Evolutionary conservation across 495 filamentous ascomycete genomes (phyloP).

Genomic region (Penicillium samsonianum): DNA sequence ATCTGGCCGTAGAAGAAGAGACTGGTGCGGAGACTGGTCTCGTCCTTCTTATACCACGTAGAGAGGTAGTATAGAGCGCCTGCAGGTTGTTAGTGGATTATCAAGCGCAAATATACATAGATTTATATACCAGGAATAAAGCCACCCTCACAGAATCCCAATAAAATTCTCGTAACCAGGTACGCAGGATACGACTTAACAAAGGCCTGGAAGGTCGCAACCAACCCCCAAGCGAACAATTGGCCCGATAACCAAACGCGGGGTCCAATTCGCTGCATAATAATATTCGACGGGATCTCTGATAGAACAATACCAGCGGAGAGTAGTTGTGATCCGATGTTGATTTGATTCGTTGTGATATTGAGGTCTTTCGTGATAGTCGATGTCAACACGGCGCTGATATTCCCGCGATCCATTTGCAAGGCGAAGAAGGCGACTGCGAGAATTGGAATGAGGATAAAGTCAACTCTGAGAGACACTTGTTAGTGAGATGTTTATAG

Average conservation of each 20-base stretch:
- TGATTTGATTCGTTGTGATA: constrained; percentile 59
- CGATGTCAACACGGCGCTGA: constrained; percentile 51
- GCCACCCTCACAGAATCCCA: constrained; percentile 59
- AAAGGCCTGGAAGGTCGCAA: constrained; percentile 62
- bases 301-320: constrained; percentile 58
- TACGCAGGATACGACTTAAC: constrained; percentile 52
- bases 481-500: background rate
- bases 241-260: constrained; percentile 55
- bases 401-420: constrained; percentile 56
- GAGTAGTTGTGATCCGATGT: constrained; percentile 56
- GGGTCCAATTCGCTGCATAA: constrained; percentile 57
- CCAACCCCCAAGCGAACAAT: constrained; percentile 59
- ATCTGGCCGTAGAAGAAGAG: constrained; percentile 58
- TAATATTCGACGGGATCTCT: constrained; percentile 59
- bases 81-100: constrained; percentile 38
- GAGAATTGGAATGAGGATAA: constrained; percentile 53
- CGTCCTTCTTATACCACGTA: constrained; percentile 59
- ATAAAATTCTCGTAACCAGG: constrained; percentile 52
- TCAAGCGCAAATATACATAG: constrained; percentile 21
- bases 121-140: constrained; percentile 53
- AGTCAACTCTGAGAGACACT: constrained; percentile 43
- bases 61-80: constrained; percentile 62
- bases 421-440: constrained; percentile 60
- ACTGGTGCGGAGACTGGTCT: constrained; percentile 55
- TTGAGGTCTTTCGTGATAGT: constrained; percentile 54